phyloP scores from a whole-genome alignment of 192 early-diverging fungal genomes.

The Spizellomyces sp. region DNA sequence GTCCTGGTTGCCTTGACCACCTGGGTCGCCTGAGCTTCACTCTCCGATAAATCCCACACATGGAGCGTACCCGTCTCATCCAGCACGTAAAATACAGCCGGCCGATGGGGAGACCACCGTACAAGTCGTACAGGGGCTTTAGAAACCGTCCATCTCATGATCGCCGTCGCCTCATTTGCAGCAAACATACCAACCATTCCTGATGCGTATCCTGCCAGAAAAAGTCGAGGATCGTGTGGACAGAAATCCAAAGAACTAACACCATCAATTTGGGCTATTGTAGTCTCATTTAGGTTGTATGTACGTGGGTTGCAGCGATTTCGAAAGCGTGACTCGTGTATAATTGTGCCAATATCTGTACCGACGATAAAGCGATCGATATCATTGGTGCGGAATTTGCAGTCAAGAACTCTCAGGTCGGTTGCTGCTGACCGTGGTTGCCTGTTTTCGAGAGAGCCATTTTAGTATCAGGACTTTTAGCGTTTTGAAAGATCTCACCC shows the following conservation, averaged over 20 bases:
- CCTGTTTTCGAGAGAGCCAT: too few species aligned
- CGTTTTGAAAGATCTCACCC: neutral
- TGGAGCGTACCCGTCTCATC: slow-evolving; percentile 31
- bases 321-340: slow-evolving; percentile 39
- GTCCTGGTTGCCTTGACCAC: slow-evolving; percentile 12
- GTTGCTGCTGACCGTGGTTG: too few species aligned
- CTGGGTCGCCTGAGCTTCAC: slow-evolving; percentile 27
- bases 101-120: slow-evolving; percentile 51
- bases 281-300: slow-evolving; percentile 5
- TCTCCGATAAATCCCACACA: slow-evolving; percentile 50
- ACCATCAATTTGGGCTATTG: slow-evolving; percentile 13
- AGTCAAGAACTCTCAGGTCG: slow-evolving; percentile 9
- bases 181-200: slow-evolving; percentile 43
- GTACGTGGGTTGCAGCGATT: slow-evolving; percentile 27
- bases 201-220: slow-evolving; percentile 46
- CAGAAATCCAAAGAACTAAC: slow-evolving; percentile 32
- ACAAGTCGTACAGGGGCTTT: slow-evolving; percentile 12
- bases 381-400: slow-evolving; percentile 15
- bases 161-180: neutral
- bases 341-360: slow-evolving; percentile 27
- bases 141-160: slow-evolving; percentile 35
- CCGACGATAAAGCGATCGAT: slow-evolving; percentile 34
- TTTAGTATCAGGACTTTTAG: too few species aligned
- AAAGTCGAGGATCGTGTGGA: slow-evolving; percentile 27
- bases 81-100: slow-evolving; percentile 48